Base-by-base conservation (phyloP, 2,329 filamentous ascomycete genomes). In the Macrophomina pseudophaseolina region DNA sequence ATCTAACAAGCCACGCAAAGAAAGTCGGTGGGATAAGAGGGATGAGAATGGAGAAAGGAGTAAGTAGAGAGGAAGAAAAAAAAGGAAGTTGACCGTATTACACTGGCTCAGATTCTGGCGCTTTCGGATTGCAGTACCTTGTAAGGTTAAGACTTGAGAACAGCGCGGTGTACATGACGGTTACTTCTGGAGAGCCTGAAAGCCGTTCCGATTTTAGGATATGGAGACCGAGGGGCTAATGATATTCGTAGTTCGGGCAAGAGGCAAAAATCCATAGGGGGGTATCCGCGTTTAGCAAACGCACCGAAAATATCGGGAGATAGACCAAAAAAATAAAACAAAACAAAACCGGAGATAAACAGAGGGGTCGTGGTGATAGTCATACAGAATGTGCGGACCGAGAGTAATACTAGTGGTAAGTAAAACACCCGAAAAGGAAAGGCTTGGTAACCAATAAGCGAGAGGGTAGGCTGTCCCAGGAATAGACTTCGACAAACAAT, bases 191-290 rank as follows among this genome's bases (percentile, higher is more conserved):
- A 35, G 30, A 52, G 5, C 23, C 49, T 52, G 12, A 33, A 28
- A 33, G 30, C 28, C 33, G 12, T 32, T 16, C 49, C 28, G 7
- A 16, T n/a, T 16, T 32, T 30, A 11, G 18, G 40, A 49, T 38
- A 49, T 18, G 16, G 58, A 62, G 58, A 62, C 28, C 58, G 58
- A 62, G 42, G 58, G 58, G 58, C 58, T 62, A 62, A 49, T 62
- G 44, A 49, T 62, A 62, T 9, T 62, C 9, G 38, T 33, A 35
- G 58, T 49, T 59, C 18, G 52, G 58, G 58, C 58, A 28, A 49
- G 58, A 62, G 58, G 18, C 14, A 28, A 28, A 35, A 49, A 28
- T 32, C 42, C 58, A 62, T 62, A 62, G 42, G 44, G 58, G 58
- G 58, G 58, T 62, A 62, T 62, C 58, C 58, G 58, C 42, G 58